Conservation (phyloP, 1,139 yeast species). For the Pichia inconspicua region DNA sequence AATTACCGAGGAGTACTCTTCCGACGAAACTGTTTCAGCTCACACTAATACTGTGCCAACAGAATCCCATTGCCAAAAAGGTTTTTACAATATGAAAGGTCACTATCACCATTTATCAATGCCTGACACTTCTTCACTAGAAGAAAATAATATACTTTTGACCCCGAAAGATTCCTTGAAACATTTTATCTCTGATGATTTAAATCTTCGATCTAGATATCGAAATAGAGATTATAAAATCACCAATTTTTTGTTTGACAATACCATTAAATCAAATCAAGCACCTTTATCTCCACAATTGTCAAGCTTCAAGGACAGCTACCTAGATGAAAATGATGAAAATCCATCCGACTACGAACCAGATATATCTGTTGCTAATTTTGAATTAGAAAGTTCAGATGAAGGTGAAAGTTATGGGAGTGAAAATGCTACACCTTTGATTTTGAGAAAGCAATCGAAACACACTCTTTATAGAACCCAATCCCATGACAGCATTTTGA, state of each 20-base stretch:
- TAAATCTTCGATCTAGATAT: not conserved
- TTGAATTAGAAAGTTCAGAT: conserved; percentile 1
- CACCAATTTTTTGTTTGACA: not conserved
- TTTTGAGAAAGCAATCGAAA: conserved; percentile 16
- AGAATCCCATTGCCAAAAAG: not conserved
- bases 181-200: not conserved
- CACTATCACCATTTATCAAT: not conserved
- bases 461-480: conserved; percentile 27
- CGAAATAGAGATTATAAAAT: not conserved
- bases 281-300: not conserved
- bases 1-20: conserved; percentile 10
- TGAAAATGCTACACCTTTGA: conserved; percentile 18
- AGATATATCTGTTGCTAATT: not conserved
- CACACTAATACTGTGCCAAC: not conserved
- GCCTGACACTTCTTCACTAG: not conserved
- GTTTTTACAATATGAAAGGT: not conserved
- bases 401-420: conserved; percentile 21
- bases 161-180: not conserved
- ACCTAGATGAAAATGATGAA: not conserved
- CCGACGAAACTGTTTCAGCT: not conserved
- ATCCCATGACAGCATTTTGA: conserved; percentile 34
- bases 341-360: not conserved
- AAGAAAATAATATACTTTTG: not conserved
- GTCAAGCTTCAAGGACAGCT: not conserved
- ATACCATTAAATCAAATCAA: not conserved